Conservation (phyloP, 805 yeast species). For the Limtongia smithiae region DNA sequence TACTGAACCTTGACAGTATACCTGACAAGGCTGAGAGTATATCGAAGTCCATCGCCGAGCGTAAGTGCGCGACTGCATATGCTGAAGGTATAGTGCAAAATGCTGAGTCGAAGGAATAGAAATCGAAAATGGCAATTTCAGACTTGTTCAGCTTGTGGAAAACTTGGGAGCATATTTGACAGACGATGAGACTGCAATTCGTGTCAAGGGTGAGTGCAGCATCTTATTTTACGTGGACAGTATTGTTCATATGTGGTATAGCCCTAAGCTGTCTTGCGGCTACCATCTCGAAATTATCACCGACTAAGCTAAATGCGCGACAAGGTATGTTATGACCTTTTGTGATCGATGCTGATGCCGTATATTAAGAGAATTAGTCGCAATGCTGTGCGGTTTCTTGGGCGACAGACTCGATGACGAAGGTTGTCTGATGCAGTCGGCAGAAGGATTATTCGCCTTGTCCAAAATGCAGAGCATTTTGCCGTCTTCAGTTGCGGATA, state of each 20-base stretch:
- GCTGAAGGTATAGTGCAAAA: too few relatives aligned
- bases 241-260: too few relatives aligned
- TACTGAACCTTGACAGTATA: conserved; percentile 10
- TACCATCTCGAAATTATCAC: conserved; percentile 37
- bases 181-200: conserved; percentile 51
- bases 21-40: conserved; percentile 17
- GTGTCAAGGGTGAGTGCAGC: conserved; percentile 46
- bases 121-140: conserved; percentile 34
- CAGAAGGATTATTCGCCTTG: conserved; percentile 53
- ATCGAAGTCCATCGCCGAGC: conserved; percentile 5
- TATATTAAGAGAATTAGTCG: conserved; percentile 27
- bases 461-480: conserved; percentile 50
- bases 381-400: conserved; percentile 49
- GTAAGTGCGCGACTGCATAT: too few relatives aligned
- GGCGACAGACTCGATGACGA: conserved; percentile 66
- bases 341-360: neutral
- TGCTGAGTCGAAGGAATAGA: conserved; percentile 24
- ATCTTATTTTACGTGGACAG: too few relatives aligned
- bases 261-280: conserved; percentile 47
- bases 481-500: conserved; percentile 31
- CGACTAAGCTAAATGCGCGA: conserved; percentile 38
- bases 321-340: conserved; percentile 32
- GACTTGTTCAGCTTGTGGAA: conserved; percentile 53
- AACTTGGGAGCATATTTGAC: conserved; percentile 60
- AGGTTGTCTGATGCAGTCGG: conserved; percentile 49